Evolutionary conservation across 2,329 filamentous ascomycete genomes (phyloP), one percentile per base, ranked within the genome.

Genomic region (Zymoseptoria brevis): DNA sequence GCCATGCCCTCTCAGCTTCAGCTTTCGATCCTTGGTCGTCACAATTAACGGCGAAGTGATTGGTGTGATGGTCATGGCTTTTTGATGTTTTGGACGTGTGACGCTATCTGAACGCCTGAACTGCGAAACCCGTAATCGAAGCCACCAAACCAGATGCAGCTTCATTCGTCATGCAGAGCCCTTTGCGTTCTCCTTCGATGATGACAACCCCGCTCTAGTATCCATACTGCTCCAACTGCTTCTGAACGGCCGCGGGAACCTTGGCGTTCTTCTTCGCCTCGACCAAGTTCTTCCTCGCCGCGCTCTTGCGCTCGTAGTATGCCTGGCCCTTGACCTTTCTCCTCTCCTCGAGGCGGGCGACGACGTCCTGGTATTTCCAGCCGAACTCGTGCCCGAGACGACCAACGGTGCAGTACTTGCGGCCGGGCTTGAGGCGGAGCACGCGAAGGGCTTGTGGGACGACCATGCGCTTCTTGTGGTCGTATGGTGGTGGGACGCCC

Each of bases 281-380:
- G 72, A 87, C 83, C 73, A 96, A 82, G 83, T 95, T 90, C 85
- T 88, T 89, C 78, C 88, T 85, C 72, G 89, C 89, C 71, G 90
- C 86, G 90, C 95, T 96, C 94, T 97, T 99, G 86, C 92, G 91
- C 86, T 96, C 92, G 87, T 97, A 97, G 89, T 96, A 99, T 78
- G 94, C 94, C 72, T 89, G 86, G 76, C 91, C 88, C 90, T 97
- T 99, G 80, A 95, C 93, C 86, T 99, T 99, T 85, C 94, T 90
- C 81, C 93, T 87, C 87, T 99, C 94, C 86, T 99, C 94, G 76
- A 99, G 87, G 81, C 94, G 97, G 74, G 71, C 88, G 82, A 99
- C 94, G 76, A 99, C 92, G 78, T 96, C 93, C 86, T 96, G 89
- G 88, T 99, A 97, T 84, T 99, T 99, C 94, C 94, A 99, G 83